Base-by-base conservation (phyloP, 768 basidiomycete genomes). In the Boletus speciosus region DNA sequence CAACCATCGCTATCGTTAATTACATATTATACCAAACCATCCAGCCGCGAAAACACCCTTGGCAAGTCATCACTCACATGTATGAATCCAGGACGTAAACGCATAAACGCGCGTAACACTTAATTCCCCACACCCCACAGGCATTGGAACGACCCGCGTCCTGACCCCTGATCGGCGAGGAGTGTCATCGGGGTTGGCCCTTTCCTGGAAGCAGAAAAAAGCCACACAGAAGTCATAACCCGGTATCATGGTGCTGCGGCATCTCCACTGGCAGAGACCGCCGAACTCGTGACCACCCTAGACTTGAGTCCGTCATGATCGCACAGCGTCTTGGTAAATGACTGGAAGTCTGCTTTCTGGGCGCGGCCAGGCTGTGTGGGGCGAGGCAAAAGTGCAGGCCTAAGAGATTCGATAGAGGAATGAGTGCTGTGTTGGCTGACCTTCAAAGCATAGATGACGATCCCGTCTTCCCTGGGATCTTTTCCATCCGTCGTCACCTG, bases 381-480 rank as follows among this genome's bases (percentile, higher is more conserved):
- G 43, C 27, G 41, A 55, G 47, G 51, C 38, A 46, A 53, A 39
- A 37, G 32, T 21, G n/a, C 37, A 32, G 21, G 16, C 4, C 41
- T 51, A 16, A 32, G 51, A 47, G 35, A 45, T 40, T 43, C 34
- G 6, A n/a, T 34, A 8, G 44, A 32, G 45, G 10, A 55, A 47
- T 15, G 39, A 43, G 47, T 15, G 37, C 34, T 12, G 16, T 42
- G 11, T 31, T 52, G 34, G 7, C 72, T 3, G 47, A 85, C 85
- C 81, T 83, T 86, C 43, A 88, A 61, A 2, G 82, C 86, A 59
- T 88, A 87, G 5, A 86, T 68, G 11, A 83, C 80, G 11, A 85
- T 32, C 31, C 31, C 59, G 50, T 83, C 80, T 56, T 64, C 61
- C 56, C 62, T 64, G 51, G 56, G 14, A 54, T 55, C 37, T 48